These are phyloP conservation scores for Zea mays DNA, from an alignment of 176 grass and related monocot species.

Conservation along the genomic window DNA sequence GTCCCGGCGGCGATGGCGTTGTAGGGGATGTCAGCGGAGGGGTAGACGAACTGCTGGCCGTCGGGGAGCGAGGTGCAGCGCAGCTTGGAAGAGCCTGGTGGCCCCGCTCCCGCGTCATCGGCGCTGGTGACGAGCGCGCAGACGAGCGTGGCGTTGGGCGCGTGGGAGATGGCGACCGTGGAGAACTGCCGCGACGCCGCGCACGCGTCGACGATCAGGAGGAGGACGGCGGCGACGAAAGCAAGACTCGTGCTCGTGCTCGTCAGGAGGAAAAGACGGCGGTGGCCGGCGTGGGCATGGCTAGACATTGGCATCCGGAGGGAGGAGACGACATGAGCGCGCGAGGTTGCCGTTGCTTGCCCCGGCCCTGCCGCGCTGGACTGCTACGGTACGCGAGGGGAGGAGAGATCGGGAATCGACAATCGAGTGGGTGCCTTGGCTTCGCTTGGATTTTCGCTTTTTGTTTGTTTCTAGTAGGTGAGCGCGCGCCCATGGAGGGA, in stretches of 20 bases:
- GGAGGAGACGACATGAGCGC: constrained; percentile 49
- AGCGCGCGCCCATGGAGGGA: background rate
- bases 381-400: background rate
- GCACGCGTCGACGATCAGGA: background rate
- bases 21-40: constrained; percentile 48
- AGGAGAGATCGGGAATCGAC: background rate
- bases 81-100: constrained; percentile 42
- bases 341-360: no score
- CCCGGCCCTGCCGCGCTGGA: background rate
- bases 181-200: constrained; percentile 50
- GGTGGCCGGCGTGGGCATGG: background rate
- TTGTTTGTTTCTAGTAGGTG: constrained; percentile 32
- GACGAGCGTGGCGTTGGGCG: constrained; percentile 40
- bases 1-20: constrained; percentile 70
- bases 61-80: constrained; percentile 50
- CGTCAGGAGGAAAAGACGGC: background rate
- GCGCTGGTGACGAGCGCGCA: constrained; percentile 56
- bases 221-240: background rate
- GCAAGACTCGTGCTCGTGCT: background rate
- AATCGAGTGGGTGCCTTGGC: no score
- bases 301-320: constrained; percentile 43
- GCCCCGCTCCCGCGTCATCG: no score
- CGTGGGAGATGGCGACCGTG: constrained; percentile 59
- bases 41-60: constrained; percentile 33
- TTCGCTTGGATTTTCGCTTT: constrained; percentile 21